Evolutionary conservation across 495 filamentous ascomycete genomes (phyloP).

Genomic region (Talaromyces adpressus): DNA sequence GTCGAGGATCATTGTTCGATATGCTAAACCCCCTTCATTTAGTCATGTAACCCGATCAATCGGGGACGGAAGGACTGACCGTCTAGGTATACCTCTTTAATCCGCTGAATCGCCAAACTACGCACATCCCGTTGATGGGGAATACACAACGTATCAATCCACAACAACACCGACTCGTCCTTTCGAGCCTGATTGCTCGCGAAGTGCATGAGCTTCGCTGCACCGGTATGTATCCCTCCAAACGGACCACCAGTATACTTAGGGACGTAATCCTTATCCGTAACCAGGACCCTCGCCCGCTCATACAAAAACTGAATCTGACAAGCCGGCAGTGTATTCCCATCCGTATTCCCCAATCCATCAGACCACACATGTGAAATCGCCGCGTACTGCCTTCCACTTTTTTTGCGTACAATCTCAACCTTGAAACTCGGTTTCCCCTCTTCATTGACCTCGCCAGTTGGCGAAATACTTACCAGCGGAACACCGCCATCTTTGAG

Average conservation of each 20-base stretch:
- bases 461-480: not conserved
- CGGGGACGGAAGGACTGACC: not conserved
- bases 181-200: not conserved
- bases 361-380: not conserved
- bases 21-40: not conserved
- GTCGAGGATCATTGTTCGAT: not conserved
- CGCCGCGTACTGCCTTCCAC: not conserved
- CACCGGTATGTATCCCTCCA: not conserved
- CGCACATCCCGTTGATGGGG: not conserved
- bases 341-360: not conserved
- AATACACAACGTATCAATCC: constrained; percentile 1
- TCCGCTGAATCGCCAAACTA: not conserved
- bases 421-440: not conserved
- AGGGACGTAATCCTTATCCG: not conserved
- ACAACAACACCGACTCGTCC: not conserved
- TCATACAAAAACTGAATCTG: not conserved
- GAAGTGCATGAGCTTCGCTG: not conserved
- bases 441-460: not conserved
- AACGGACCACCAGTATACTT: not conserved
- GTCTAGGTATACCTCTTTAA: not conserved
- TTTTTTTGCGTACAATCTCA: not conserved
- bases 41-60: not conserved
- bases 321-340: not conserved
- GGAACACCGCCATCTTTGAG: not conserved
- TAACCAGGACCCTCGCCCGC: not conserved